Conservation (phyloP, 2,329 filamentous ascomycete genomes). For the Aspergillus puulaauensis region DNA sequence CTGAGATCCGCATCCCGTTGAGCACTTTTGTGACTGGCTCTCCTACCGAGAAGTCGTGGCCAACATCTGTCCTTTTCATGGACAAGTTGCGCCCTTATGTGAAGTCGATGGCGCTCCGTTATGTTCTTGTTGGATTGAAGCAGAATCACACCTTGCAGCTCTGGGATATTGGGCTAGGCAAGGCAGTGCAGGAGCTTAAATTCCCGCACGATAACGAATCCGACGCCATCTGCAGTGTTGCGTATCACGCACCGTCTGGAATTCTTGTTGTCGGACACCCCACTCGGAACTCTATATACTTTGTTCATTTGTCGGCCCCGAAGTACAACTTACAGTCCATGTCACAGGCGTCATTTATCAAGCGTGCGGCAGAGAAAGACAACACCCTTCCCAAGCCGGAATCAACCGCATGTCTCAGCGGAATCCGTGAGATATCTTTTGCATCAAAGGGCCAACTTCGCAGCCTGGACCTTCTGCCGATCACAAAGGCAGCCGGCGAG, state of each 20-base stretch:
- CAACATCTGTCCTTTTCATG: conserved; percentile 91
- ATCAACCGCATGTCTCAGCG: conserved; percentile 95
- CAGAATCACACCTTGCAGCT: conserved; percentile 98
- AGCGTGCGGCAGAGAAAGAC: conserved; percentile 72
- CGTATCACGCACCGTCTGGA: conserved; percentile 87
- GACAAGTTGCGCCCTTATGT: conserved; percentile 93
- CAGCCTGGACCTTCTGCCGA: conserved; percentile 83
- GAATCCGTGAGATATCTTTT: conserved; percentile 92
- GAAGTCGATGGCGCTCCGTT: conserved; percentile 85
- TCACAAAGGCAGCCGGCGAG: conserved; percentile 53
- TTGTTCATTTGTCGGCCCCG: conserved; percentile 90
- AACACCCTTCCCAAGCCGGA: conserved; percentile 77
- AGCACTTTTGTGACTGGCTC: conserved; percentile 84
- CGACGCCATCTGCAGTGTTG: conserved; percentile 95
- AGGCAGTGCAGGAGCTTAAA: conserved; percentile 95
- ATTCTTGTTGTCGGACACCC: conserved; percentile 96
- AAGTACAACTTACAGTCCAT: conserved; percentile 80
- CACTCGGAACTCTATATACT: conserved; percentile 95
- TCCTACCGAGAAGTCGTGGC: conserved; percentile 90
- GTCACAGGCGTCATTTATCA: conserved; percentile 84
- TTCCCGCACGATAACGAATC: conserved; percentile 94
- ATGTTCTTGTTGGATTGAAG: conserved; percentile 97
- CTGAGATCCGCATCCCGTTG: conserved; percentile 82
- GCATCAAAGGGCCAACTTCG: conserved; percentile 80
- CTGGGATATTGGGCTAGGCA: conserved; percentile 93